These are phyloP conservation scores for Limnomonas spitsbergensis DNA, from an alignment of 139 green algal species.

Conservation along the genomic window DNA sequence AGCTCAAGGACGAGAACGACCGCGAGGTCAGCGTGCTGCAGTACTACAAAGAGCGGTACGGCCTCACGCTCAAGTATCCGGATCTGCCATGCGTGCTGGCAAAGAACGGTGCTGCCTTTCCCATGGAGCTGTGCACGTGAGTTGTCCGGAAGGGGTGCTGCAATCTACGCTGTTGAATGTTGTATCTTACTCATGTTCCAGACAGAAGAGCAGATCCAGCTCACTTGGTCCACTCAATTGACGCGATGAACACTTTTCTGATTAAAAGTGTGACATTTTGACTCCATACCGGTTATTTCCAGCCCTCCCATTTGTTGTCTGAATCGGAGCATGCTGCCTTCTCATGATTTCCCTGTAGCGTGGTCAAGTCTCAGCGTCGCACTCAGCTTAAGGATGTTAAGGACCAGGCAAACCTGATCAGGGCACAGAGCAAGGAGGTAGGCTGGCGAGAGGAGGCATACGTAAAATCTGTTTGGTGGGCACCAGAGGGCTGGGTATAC, in stretches of 20 bases:
- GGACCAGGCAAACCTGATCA: neutral
- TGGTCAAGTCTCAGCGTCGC: neutral
- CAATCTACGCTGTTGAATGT: neutral
- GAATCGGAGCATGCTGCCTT: no score
- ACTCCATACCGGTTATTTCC: no score
- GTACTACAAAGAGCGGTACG: constrained; percentile 14
- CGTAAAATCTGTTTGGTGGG: no score
- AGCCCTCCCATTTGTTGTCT: no score
- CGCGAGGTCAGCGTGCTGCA: neutral
- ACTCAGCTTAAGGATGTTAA: neutral
- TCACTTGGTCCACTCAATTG: no score
- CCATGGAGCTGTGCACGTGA: constrained; percentile 14
- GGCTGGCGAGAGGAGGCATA: no score
- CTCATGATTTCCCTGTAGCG: no score
- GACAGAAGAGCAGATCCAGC: no score
- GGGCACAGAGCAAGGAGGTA: neutral
- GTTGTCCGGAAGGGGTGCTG: neutral
- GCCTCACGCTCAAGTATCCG: neutral
- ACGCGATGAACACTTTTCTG: no score
- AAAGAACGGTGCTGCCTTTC: constrained; percentile 1
- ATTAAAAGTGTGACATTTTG: no score
- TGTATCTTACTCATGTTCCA: no score
- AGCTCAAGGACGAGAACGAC: constrained; percentile 7
- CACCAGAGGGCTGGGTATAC: no score
- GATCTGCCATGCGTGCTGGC: neutral